Base-by-base conservation (phyloP, 495 filamentous ascomycete species). In the Mycothermus thermophilus region DNA sequence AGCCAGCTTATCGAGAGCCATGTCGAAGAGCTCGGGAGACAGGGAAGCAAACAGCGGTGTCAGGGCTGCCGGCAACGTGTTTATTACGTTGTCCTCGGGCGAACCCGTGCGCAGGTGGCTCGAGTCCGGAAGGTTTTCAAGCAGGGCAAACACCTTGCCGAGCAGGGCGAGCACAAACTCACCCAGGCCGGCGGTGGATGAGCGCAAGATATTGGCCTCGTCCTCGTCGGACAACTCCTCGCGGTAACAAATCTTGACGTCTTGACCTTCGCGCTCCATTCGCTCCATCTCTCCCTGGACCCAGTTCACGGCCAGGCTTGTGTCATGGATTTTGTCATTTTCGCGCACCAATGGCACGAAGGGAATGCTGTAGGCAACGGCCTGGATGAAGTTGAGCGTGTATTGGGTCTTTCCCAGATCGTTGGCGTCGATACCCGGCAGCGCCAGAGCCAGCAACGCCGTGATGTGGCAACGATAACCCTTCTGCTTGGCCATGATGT, bases 341-440 rank as follows among this genome's bases (percentile, higher is more conserved):
- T 74, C 73, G 43, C 75, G 66, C 2, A 85, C 83, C 34, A 99
- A 60, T 46, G 92, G 80, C 40, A 77, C 70, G 46, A 99, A 80
- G 3, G 90, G 92, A 14, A 99, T 86, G 41, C 83, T 92, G 60
- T 96, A 96, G 37, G 84, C 83, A 19, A 94, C 81, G 22, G 80
- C 75, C 60, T 96, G 90, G 29, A 99, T 87, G 51, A 93, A 95
- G 35, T 87, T 81, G 32, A 99, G 64, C 2, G 88, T 88, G 56
- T 93, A 83, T 34, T 93, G 66, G 13, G 90, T 95, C 60, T 99
- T 99, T 42, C 88, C 84, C 20, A 99, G 67, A 58, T 99, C 90
- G 54, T 99, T 99, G 20, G 90, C 88, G 60, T 99, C 90, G 33
- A 99, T 92, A 20, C 90, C 90, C 1, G 90, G 90, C 24, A 99